phyloP scores from a whole-genome alignment of 1,139 yeast genomes.

The Starmera stellimalicola region DNA sequence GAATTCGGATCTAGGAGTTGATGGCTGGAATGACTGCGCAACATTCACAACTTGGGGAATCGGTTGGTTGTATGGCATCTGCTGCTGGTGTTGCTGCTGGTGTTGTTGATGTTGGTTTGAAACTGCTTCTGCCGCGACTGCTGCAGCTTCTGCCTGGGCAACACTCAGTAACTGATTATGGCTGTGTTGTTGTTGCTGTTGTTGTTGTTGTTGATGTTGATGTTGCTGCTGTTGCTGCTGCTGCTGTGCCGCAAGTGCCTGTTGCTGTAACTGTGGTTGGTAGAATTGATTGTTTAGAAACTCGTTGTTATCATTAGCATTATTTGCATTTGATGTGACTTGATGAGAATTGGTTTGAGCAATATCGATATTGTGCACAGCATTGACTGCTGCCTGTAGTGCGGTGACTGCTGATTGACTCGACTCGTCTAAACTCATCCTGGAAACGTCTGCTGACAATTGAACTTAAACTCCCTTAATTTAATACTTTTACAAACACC shows the following conservation, averaged over 20 bases:
- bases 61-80: not conserved
- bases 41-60: conserved; percentile 3
- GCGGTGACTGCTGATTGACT: conserved; percentile 16
- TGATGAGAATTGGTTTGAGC: conserved; percentile 11
- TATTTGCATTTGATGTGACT: conserved; percentile 1
- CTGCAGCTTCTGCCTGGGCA: conserved; percentile 6
- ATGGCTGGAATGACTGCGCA: conserved; percentile 10
- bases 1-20: conserved; percentile 17
- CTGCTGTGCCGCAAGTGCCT: conserved; percentile 4
- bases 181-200: not conserved
- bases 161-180: conserved; percentile 6
- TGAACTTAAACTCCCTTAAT: too few relatives aligned
- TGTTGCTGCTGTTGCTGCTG: conserved; percentile 6
- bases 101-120: conserved; percentile 11
- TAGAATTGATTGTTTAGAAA: conserved; percentile 10
- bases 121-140: conserved; percentile 4
- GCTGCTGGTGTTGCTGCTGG: conserved; percentile 4
- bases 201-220: conserved; percentile 5
- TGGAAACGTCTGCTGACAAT: not conserved
- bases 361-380: too few relatives aligned
- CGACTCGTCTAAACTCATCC: conserved; percentile 12
- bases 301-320: conserved; percentile 5
- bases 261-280: conserved; percentile 10
- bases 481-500: too few relatives aligned
- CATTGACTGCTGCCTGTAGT: conserved; percentile 11